These are phyloP conservation scores for Arachnomyces sp. DNA, from an alignment of 2,329 filamentous ascomycete genomes.

Conservation along the genomic window DNA sequence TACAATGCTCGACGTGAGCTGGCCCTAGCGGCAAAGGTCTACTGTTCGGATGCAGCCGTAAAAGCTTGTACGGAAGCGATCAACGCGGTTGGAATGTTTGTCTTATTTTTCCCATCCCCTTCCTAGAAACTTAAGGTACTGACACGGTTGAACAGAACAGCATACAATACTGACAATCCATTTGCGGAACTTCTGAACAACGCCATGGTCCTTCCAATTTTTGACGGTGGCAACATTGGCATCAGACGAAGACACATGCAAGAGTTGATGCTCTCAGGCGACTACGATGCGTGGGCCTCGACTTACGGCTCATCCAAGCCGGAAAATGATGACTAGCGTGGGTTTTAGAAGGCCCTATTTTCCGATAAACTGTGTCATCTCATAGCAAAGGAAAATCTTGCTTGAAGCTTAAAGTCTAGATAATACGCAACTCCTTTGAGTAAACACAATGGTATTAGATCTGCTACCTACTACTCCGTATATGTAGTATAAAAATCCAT, in stretches of 20 bases:
- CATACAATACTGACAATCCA: conserved; percentile 36
- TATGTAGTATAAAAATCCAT: no score
- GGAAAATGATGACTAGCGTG: no score
- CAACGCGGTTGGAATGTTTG: conserved; percentile 45
- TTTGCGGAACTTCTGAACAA: conserved; percentile 41
- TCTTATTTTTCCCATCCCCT: conserved; percentile 16
- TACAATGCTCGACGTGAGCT: conserved; percentile 38
- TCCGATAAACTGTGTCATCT: no score
- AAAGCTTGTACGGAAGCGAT: conserved; percentile 45
- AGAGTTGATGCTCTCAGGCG: conserved; percentile 36
- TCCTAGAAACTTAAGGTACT: background rate
- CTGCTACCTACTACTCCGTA: no score
- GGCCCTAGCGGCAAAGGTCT: conserved; percentile 46
- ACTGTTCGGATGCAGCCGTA: conserved; percentile 43
- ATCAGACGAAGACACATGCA: conserved; percentile 44
- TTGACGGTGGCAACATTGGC: conserved; percentile 50
- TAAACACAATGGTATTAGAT: no score
- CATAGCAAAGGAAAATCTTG: no score
- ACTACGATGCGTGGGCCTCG: conserved; percentile 41
- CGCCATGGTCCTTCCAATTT: conserved; percentile 42
- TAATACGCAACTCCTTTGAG: no score
- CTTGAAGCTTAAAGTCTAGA: no score
- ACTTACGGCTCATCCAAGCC: conserved; percentile 19
- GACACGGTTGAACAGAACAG: conserved; percentile 18
- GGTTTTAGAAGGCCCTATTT: no score